phyloP scores from a whole-genome alignment of 2,329 filamentous ascomycete species.

The Alternaria sp. region DNA sequence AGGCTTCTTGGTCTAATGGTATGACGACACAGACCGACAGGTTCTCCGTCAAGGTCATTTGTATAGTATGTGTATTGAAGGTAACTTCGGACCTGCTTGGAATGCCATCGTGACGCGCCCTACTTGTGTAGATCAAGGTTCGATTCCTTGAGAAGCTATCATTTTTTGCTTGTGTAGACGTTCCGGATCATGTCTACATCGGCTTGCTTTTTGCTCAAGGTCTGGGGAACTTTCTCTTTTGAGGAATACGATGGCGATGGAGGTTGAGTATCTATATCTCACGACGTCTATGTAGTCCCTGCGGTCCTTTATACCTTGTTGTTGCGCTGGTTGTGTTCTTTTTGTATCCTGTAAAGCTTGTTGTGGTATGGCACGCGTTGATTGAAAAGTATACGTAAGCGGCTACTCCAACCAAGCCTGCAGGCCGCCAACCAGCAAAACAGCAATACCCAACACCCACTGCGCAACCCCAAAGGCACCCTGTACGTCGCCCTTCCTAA shows the following conservation, averaged over 20 bases:
- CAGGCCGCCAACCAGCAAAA: constrained; percentile 39
- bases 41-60: not conserved
- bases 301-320: not conserved
- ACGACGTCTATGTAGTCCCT: not conserved
- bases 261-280: not conserved
- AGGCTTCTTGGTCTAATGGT: not conserved
- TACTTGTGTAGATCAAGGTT: not conserved
- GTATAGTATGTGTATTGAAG: not conserved
- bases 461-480: constrained; percentile 51
- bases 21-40: not conserved
- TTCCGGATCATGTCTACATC: not conserved
- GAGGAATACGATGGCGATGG: not conserved
- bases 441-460: constrained; percentile 45
- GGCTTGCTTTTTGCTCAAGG: not conserved
- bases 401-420: constrained; percentile 41
- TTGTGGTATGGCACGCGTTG: not conserved
- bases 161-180: not conserved
- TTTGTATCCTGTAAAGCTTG: not conserved
- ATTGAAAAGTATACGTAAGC: not conserved
- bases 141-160: not conserved
- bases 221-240: not conserved
- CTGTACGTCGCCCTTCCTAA: constrained; percentile 43
- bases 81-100: not conserved
- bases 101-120: not conserved
- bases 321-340: not conserved